Evolutionary conservation across 2,329 filamentous ascomycete genomes (phyloP).

Genomic region (Zymoseptoria crescenta): DNA sequence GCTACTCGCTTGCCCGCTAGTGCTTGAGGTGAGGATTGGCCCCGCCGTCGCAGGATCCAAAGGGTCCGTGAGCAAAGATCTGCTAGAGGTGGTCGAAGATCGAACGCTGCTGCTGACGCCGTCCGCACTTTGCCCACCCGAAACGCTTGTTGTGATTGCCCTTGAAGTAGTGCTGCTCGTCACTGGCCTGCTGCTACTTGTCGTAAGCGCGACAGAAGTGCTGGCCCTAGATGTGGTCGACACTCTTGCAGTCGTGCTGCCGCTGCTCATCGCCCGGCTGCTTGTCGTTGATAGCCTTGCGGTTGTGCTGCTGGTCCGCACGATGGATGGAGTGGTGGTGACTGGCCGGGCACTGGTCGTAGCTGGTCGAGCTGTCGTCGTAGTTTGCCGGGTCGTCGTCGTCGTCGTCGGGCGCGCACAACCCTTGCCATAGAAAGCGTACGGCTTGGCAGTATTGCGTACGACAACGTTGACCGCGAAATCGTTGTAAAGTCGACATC

Average conservation of each 20-base stretch:
- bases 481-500: not conserved
- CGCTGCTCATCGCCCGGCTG: not conserved
- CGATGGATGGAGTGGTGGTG: not conserved
- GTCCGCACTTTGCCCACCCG: not conserved
- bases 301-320: not conserved
- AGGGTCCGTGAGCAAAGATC: not conserved
- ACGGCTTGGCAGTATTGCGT: not conserved
- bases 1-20: not conserved
- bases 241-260: not conserved
- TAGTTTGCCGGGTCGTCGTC: not conserved
- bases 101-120: not conserved
- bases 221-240: not conserved
- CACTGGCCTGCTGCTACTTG: not conserved
- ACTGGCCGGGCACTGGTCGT: not conserved
- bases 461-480: not conserved
- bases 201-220: not conserved
- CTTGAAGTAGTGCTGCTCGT: not conserved
- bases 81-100: not conserved
- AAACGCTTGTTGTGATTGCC: not conserved
- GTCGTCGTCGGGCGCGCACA: not conserved
- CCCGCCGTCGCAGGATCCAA: not conserved
- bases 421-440: not conserved
- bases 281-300: not conserved
- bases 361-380: not conserved
- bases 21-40: not conserved